phyloP scores from a whole-genome alignment of 225 moss, liverwort and hornwort species.

The Sphagnum contortum region DNA sequence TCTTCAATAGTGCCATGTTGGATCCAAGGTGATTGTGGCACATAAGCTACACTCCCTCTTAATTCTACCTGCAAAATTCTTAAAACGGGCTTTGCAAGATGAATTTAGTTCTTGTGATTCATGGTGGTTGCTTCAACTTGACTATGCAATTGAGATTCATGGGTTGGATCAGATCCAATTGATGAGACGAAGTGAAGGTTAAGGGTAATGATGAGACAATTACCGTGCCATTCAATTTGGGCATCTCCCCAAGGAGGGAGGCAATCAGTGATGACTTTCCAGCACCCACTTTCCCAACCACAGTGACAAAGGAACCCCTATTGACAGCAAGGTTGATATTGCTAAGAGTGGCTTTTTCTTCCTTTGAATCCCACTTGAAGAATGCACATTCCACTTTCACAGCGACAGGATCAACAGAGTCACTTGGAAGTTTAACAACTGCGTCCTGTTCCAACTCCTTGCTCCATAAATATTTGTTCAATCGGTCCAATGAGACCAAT shows the following conservation, averaged over 20 bases:
- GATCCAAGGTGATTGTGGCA: conserved; percentile 89
- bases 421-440: conserved; percentile 32
- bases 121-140: neutral
- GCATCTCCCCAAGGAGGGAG: conserved; percentile 80
- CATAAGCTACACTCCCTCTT: conserved; percentile 71
- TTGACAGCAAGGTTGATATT: conserved; percentile 37
- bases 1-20: conserved; percentile 86
- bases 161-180: neutral
- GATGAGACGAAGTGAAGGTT: neutral
- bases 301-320: conserved; percentile 58
- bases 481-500: conserved; percentile 61
- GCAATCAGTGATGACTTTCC: conserved; percentile 78
- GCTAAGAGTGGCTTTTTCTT: conserved; percentile 28
- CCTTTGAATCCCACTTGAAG: conserved; percentile 66
- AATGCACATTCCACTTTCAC: conserved; percentile 42
- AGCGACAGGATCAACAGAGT: conserved; percentile 22
- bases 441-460: conserved; percentile 53
- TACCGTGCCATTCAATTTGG: conserved; percentile 69
- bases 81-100: neutral
- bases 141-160: neutral
- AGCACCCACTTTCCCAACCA: conserved; percentile 88
- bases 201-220: too few species aligned
- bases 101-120: too few species aligned
- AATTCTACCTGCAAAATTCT: conserved; percentile 47
- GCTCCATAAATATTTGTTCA: conserved; percentile 72